Evolutionary conservation across 164 flowering plant genomes (phyloP), one percentile per base, ranked within the genome.

Genomic region (Liriodendron chinense): DNA sequence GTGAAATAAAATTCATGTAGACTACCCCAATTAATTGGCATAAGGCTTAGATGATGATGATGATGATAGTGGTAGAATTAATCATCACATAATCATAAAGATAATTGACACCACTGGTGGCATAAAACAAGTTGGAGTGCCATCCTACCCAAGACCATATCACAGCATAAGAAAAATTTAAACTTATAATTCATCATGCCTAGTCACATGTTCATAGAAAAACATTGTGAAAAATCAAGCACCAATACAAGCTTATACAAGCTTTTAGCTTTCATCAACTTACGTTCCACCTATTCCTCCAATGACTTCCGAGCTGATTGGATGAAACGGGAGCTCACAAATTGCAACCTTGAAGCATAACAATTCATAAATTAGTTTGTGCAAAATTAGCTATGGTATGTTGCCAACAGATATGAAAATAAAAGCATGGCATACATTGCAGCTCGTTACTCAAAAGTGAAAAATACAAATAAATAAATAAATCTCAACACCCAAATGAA

Each of bases 201-300:
- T 12, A 47, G 16, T 24, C 56, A 20, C 9, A 21, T 69, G 23
- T 8, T 47, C 22, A 67, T 14, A 67, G 20, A 71, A 59, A 68
- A 50, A 34, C n/a, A 21, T 49, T 10, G 9, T 25, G 63, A 47
- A 9, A 68, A 75, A 53, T 24, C 13, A 69, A 67, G 7, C 1
- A 24, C 18, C 34, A 8, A 68, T 43, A 34, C 24, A 68, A 13
- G 68, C 68, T 9, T 47, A 68, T 43, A 34, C 24, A 68, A 13
- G 68, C 68, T 9, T 47, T 47, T 61, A 26, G 26, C 20, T n/a
- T n/a, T 18, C 16, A 61, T 28, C 23, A 69, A 92, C 98, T 91
- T 88, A 96, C 99, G 99, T 96, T 85, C 98, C 99, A 77, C 99
- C 99, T 76, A 96, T 94, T 78, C 98, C 99, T 81, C 99, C 99